A percentile compares a stretch with the other conserved stretches of the same genome.
Evolutionary conservation across 2,329 filamentous ascomycete species (phyloP).

Genomic region (Aspergillus sp.): DNA sequence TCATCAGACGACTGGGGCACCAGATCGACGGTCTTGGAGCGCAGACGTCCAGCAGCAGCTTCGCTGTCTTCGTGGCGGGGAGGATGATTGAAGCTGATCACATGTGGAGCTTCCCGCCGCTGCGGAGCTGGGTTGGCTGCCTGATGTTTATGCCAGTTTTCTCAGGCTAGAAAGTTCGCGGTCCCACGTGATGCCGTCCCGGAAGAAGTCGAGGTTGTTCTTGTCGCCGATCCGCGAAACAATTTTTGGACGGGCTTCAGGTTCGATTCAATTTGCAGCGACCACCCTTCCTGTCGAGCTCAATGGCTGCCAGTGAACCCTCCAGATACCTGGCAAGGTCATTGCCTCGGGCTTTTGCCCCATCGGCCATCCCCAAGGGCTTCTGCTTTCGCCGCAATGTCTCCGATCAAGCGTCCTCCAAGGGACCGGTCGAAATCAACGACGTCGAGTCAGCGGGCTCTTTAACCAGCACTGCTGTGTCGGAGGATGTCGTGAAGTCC

Average conservation of each 20-base stretch:
- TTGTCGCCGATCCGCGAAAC: conserved; percentile 24
- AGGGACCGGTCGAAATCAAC: conserved; percentile 28
- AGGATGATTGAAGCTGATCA: conserved; percentile 13
- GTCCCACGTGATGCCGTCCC: conserved; percentile 18
- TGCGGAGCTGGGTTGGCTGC: conserved; percentile 8
- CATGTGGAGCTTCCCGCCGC: conserved; percentile 14
- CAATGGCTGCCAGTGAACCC: conserved; percentile 43
- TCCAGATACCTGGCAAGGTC: conserved; percentile 41
- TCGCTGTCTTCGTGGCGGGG: conserved; percentile 5
- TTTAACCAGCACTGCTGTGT: conserved; percentile 34
- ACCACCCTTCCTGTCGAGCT: conserved; percentile 15
- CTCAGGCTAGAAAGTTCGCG: conserved; percentile 2
- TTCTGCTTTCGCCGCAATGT: conserved; percentile 46
- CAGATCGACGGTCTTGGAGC: conserved; percentile 12
- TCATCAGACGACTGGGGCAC: conserved; percentile 12
- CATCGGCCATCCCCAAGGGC: conserved; percentile 30
- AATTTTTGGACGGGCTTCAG: conserved; percentile 29
- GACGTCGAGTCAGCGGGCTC: conserved; percentile 53
- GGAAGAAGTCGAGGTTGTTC: conserved; percentile 8
- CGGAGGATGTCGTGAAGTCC: conserved; percentile 40
- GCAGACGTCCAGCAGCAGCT: not conserved
- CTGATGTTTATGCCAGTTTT: conserved; percentile 7
- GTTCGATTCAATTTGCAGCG: conserved; percentile 19
- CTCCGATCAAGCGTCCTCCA: conserved; percentile 42
- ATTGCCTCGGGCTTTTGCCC: conserved; percentile 34